These are phyloP conservation scores for Globisporangium canariense DNA, from an alignment of 352 stramenopile genomes.

Conservation along the genomic window DNA sequence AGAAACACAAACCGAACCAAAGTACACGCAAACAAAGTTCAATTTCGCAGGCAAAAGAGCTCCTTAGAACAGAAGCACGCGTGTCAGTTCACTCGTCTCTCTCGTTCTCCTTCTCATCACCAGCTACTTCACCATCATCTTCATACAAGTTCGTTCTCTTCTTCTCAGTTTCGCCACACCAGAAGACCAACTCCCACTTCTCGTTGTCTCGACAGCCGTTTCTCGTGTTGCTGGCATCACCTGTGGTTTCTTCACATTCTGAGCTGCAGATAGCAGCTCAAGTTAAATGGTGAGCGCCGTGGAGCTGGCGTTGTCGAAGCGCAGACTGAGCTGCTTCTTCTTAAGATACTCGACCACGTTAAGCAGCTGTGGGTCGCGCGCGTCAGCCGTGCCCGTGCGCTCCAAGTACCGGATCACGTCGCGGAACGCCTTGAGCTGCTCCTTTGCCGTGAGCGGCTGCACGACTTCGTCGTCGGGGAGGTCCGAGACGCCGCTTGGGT, in stretches of 20 bases:
- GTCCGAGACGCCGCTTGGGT: conserved; percentile 22
- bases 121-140: not conserved
- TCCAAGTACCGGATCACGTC: conserved; percentile 86
- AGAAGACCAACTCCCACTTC: not conserved
- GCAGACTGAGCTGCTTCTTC: conserved; percentile 86
- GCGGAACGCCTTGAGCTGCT: conserved; percentile 83
- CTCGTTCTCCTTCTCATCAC: not conserved
- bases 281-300: conserved; percentile 77
- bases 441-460: conserved; percentile 57
- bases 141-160: not conserved
- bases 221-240: not conserved
- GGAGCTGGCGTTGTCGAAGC: conserved; percentile 84
- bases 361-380: conserved; percentile 64
- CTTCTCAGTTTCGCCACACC: not conserved
- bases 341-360: conserved; percentile 85
- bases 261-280: too few relatives aligned
- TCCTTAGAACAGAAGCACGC: not conserved
- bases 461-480: conserved; percentile 35
- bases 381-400: conserved; percentile 59
- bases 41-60: conserved; percentile 4
- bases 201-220: not conserved
- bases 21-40: conserved; percentile 7
- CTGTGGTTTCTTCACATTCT: not conserved
- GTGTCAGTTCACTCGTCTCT: not conserved
- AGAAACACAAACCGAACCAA: not conserved